Base-by-base conservation (phyloP, 768 basidiomycete genomes). In the Termitomyces sp. region DNA sequence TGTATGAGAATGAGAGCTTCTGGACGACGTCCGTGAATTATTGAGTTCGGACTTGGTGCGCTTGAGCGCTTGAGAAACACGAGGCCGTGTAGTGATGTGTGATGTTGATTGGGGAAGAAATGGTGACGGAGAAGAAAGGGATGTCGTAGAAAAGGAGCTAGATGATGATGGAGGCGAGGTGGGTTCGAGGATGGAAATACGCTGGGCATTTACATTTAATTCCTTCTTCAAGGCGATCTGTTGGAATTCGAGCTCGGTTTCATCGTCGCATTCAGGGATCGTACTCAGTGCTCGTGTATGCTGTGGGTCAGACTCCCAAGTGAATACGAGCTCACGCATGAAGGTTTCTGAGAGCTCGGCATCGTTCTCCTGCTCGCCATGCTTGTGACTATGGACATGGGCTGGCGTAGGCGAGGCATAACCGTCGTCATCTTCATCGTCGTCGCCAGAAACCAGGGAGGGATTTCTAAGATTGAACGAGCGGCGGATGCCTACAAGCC, bases 241-340 rank as follows among this genome's bases (percentile, higher is more conserved):
- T 33, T 19, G 45, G 17, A 53, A 53, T n/a, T 55, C 55, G 4
- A 46, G 40, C 21, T 59, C 58, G 8, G 55, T 30, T 26, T 62
- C 61, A 19, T 52, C 44, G n/a, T 59, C 53, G 30, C 53, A 56
- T n/a, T 62, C 61, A 6, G 51, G 40, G 6, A 62, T 62, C 33
- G 61, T 55, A 10, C 19, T 44, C 45, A 62, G 42, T 9, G 31
- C 40, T 0, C 60, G 53, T 21, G 53, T 38, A 31, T 62, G 58
- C 4, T 47, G 43, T 12, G 57, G 58, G 47, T 61, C 58, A 33
- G 37, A 15, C 48, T 51, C 47, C 58, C 55, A 62, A n/a, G 61
- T 59, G 40, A 54, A 59, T 10, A 57, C 53, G 15, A 62, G 48
- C 53, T 59, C 61, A 7, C 45, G 61, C 31, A 62, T 47, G 15